These are phyloP conservation scores for Apiospora sp. DNA, from an alignment of 2,329 filamentous ascomycete genomes.

Conservation along the genomic window DNA sequence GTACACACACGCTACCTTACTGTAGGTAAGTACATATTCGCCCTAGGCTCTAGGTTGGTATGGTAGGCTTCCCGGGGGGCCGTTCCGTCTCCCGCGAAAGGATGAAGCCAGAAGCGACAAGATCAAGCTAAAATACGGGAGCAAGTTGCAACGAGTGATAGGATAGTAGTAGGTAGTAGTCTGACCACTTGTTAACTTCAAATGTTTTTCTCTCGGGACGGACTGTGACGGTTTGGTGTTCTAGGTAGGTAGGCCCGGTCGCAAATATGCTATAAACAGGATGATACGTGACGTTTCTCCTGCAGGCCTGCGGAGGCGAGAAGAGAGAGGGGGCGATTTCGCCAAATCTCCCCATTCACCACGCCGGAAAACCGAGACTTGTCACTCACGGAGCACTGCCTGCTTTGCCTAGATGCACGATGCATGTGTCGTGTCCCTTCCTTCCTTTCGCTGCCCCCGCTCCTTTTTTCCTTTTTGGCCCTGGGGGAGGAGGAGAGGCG, in stretches of 20 bases:
- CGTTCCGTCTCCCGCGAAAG: slow-evolving; percentile 7
- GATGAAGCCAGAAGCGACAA: not conserved
- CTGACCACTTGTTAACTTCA: not conserved
- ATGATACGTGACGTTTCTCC: slow-evolving; percentile 5
- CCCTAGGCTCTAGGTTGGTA: not conserved
- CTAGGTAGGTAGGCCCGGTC: not conserved
- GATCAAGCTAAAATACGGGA: not conserved
- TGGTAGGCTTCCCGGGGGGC: not conserved
- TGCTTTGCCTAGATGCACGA: not conserved
- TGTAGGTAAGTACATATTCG: not conserved
- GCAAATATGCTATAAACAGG: not conserved
- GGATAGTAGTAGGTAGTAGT: too few species aligned
- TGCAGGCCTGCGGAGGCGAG: not conserved
- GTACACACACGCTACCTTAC: not conserved
- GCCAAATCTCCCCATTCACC: not conserved
- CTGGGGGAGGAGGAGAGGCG: not conserved
- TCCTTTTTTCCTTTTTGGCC: not conserved
- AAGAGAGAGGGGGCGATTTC: not conserved
- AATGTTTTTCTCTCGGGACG: not conserved
- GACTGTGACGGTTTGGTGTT: not conserved
- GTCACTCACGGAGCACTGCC: slow-evolving; percentile 20
- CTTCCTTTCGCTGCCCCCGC: not conserved
- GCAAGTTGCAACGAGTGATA: not conserved
- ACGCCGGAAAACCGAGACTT: slow-evolving; percentile 15
- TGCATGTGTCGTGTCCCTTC: slow-evolving; percentile 8